phyloP scores from a whole-genome alignment of 2,329 filamentous ascomycete genomes.

The Hymenoscyphus repandus region DNA sequence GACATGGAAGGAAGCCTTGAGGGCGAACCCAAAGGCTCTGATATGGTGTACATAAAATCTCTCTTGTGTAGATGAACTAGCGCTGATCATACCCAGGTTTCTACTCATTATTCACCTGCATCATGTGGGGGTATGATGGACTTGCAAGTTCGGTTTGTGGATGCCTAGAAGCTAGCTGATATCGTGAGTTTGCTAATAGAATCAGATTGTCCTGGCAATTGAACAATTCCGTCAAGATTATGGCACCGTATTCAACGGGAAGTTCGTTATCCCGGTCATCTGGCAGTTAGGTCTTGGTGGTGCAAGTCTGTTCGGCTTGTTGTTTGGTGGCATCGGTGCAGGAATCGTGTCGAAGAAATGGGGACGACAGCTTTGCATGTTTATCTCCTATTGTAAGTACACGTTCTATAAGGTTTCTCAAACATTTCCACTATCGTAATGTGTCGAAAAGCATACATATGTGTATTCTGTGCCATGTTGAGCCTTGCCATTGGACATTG shows the following conservation, averaged over 20 bases:
- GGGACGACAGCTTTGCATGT: conserved; percentile 20
- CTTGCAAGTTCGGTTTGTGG: conserved; percentile 17
- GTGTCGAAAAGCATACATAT: neutral
- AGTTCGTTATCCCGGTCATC: conserved; percentile 17
- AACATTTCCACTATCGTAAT: neutral
- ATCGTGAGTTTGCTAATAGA: neutral
- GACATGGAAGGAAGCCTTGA: conserved; percentile 14
- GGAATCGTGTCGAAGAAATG: conserved; percentile 16
- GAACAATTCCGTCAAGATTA: conserved; percentile 19
- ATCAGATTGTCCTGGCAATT: conserved; percentile 21
- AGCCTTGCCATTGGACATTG: neutral
- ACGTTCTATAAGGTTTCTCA: neutral
- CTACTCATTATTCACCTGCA: conserved; percentile 19
- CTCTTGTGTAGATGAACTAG: neutral
- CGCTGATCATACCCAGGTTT: conserved; percentile 6
- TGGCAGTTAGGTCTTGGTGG: conserved; percentile 19
- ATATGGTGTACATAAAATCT: conserved; percentile 14
- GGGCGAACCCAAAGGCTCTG: conserved; percentile 13
- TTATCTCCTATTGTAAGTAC: conserved; percentile 15
- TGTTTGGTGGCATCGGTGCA: conserved; percentile 16
- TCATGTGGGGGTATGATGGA: conserved; percentile 25
- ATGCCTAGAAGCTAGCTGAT: neutral
- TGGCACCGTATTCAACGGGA: conserved; percentile 9
- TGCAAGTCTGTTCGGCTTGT: conserved; percentile 14
- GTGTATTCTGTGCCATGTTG: no score